Conservation (phyloP, 2,329 filamentous ascomycete species). For the Emergomyces pasteurianus region DNA sequence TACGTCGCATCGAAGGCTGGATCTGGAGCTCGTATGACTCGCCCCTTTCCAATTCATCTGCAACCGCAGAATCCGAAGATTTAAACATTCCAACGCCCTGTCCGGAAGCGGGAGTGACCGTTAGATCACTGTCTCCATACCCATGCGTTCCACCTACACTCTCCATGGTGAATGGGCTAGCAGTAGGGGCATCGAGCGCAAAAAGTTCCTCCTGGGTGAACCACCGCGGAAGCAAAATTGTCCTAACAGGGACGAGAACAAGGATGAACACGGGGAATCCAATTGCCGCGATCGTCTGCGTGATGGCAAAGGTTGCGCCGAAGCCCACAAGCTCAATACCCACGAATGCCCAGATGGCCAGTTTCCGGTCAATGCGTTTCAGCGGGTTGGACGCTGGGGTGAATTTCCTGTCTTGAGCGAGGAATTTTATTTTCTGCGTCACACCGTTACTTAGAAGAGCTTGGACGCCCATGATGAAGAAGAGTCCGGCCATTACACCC, state of each 20-base stretch:
- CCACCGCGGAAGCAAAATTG: conserved; percentile 50
- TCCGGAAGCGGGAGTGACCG: neutral
- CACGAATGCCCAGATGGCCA: conserved; percentile 61
- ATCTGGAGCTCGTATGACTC: conserved; percentile 27
- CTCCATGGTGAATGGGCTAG: conserved; percentile 64
- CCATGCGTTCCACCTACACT: conserved; percentile 55
- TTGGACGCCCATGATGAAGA: conserved; percentile 76
- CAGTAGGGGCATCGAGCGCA: conserved; percentile 59
- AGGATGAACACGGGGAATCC: conserved; percentile 69
- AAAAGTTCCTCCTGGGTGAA: conserved; percentile 51
- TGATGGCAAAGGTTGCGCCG: conserved; percentile 69
- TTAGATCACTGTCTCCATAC: conserved; percentile 18
- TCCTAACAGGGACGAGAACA: conserved; percentile 53
- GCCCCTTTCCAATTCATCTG: conserved; percentile 31
- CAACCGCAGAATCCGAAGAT: conserved; percentile 14
- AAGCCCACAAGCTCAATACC: conserved; percentile 57
- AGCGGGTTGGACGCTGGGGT: conserved; percentile 49
- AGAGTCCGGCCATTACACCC: conserved; percentile 66
- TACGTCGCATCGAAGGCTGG: conserved; percentile 17
- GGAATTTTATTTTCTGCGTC: conserved; percentile 60
- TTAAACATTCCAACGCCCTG: conserved; percentile 2
- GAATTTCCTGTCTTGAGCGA: conserved; percentile 52
- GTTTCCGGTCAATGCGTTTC: conserved; percentile 46
- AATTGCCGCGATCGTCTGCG: conserved; percentile 70
- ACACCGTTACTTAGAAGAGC: conserved; percentile 67